Evolutionary conservation across 2,329 filamentous ascomycete species (phyloP).

Genomic region (Zasmidium cellare): DNA sequence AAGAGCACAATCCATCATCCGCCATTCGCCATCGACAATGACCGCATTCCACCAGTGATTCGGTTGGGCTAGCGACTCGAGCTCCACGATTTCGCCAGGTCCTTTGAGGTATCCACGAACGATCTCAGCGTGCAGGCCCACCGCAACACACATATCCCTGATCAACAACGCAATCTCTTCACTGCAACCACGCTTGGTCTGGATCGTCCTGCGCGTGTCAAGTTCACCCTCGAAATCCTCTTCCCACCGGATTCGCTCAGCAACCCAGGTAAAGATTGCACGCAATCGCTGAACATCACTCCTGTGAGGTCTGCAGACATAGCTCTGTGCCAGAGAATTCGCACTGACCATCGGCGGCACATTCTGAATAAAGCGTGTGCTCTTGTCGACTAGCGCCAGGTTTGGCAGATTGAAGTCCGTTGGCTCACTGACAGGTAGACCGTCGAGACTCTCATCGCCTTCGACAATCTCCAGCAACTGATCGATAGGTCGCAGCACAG

Average conservation of each 20-base stretch:
- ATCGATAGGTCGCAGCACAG: constrained; percentile 84
- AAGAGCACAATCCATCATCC: constrained; percentile 90
- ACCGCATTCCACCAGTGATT: constrained; percentile 99
- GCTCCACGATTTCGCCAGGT: constrained; percentile 79
- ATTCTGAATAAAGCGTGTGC: constrained; percentile 78
- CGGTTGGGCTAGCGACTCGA: constrained; percentile 77
- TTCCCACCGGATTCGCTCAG: constrained; percentile 94
- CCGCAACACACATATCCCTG: constrained; percentile 87
- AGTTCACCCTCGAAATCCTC: constrained; percentile 86
- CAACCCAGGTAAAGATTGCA: constrained; percentile 95
- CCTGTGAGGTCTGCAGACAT: constrained; percentile 89
- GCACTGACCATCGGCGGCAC: constrained; percentile 81
- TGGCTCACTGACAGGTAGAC: constrained; percentile 76
- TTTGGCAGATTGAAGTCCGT: constrained; percentile 73
- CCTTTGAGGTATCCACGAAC: constrained; percentile 87
- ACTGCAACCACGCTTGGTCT: constrained; percentile 78
- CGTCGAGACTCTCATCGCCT: constrained; percentile 86
- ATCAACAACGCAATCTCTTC: constrained; percentile 89
- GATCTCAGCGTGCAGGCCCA: constrained; percentile 83
- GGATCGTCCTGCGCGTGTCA: constrained; percentile 80
- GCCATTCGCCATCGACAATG: constrained; percentile 90
- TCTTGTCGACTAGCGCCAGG: constrained; percentile 89
- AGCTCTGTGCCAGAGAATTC: constrained; percentile 79
- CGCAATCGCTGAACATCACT: constrained; percentile 90
- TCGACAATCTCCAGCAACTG: constrained; percentile 81